These are phyloP conservation scores for Chlorella sp. DNA, from an alignment of 139 green algal genomes.

Conservation along the genomic window DNA sequence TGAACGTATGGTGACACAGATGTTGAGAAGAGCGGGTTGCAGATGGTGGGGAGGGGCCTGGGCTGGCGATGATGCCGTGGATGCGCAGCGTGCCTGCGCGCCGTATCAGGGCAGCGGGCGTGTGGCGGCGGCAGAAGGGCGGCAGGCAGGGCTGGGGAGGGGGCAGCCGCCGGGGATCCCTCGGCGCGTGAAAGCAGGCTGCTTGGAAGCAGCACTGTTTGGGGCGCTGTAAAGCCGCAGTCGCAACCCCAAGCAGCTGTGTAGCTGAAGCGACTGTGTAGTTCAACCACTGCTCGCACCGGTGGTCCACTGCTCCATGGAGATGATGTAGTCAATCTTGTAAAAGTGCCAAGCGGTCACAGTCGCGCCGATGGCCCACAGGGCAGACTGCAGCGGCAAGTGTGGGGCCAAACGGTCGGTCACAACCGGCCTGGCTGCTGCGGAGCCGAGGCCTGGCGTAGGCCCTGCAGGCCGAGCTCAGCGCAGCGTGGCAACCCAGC, in stretches of 20 bases:
- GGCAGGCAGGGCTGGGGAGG: neutral
- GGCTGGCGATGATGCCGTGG: neutral
- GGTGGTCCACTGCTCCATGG: slow-evolving; percentile 3
- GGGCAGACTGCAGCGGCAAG: neutral
- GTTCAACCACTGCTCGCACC: neutral
- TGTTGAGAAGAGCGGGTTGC: neutral
- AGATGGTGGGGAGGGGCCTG: too few species aligned
- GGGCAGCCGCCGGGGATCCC: neutral
- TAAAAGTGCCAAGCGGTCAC: slow-evolving; percentile 21
- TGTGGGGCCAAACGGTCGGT: too few species aligned
- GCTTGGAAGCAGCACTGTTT: neutral
- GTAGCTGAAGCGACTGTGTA: neutral
- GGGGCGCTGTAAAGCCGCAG: neutral
- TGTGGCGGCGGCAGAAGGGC: neutral
- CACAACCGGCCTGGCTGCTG: too few species aligned
- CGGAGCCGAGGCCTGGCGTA: too few species aligned
- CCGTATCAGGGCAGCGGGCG: too few species aligned
- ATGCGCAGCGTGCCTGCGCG: too few species aligned
- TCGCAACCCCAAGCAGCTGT: neutral
- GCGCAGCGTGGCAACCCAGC: too few species aligned
- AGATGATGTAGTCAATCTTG: neutral
- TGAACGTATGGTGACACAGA: neutral
- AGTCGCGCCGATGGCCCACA: neutral
- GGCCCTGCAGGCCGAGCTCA: too few species aligned
- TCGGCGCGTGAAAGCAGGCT: neutral